Conservation (phyloP, 2,329 filamentous ascomycete genomes). For the Botrytis squamosa region DNA sequence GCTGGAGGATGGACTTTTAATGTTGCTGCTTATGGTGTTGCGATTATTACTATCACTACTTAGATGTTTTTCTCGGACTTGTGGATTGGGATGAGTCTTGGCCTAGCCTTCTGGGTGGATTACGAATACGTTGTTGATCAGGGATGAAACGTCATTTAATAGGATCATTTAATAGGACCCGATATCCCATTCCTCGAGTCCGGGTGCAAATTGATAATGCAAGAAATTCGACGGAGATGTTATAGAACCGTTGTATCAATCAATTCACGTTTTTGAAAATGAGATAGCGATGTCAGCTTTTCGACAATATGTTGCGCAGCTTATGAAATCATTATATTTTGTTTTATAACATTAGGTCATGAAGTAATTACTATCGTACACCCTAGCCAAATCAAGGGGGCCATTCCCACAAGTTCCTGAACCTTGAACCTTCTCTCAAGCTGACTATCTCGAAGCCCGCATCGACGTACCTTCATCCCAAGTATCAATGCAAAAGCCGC, state of each 20-base stretch:
- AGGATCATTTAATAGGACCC: accelerated
- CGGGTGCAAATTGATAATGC: not conserved
- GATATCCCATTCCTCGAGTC: not conserved
- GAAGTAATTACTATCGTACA: not conserved
- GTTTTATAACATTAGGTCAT: not conserved
- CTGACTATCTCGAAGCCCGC: not conserved
- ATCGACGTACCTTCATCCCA: not conserved
- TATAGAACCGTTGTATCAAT: not conserved
- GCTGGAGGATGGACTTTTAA: slow-evolving; percentile 23
- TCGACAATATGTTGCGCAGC: not conserved
- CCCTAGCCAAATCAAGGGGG: not conserved
- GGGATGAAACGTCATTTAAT: not conserved
- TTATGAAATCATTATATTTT: not conserved
- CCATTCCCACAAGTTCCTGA: not conserved
- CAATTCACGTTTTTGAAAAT: not conserved
- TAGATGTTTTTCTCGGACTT: not conserved
- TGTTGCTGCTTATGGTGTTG: slow-evolving; percentile 24
- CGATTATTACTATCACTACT: slow-evolving; percentile 21
- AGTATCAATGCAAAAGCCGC: not conserved
- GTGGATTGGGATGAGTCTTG: accelerated
- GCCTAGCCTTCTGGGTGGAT: not conserved
- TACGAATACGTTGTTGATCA: not conserved
- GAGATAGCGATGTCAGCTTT: not conserved
- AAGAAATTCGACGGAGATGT: not conserved
- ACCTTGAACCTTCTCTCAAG: not conserved